Base-by-base conservation (phyloP, 192 early-diverging fungal species). In the Backusella sp. region DNA sequence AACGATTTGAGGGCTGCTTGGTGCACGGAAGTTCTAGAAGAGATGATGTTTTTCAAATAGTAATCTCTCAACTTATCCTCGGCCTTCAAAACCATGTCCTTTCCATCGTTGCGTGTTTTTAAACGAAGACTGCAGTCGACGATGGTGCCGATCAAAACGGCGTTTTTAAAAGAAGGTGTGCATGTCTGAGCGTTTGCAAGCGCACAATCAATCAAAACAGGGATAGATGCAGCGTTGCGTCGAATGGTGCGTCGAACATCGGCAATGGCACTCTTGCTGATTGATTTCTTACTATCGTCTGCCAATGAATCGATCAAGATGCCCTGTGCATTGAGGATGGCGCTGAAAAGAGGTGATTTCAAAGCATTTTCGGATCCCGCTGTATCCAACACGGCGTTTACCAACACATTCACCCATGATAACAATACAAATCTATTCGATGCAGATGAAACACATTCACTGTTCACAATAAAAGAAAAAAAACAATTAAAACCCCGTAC, bases 101-200 rank as follows among this genome's bases (percentile, higher is more conserved):
- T 69, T 65, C 82, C 84, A 32, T 76, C 71, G 12, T 74, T 56
- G 14, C 76, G 39, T 6, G 75, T 79, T 73, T 84, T 84, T 42
- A 91, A 70, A 26, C 84, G 88, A 72, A 88, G 73, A 28, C 90
- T 85, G 4, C 83, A 75, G 68, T 90, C 89, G 35, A 92, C 72
- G 21, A 91, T 79, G 23, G 86, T 91, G 36, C 92, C 91, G 21
- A 94, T 73, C 34, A 95, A 75, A 65, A 89, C 87, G 23, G 88
- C 81, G 72, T 86, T 86, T 19, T 73, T 80, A 62, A 83, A 86
- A 9, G 82, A 75, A 65, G 86, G 80, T 53, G 83, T 86, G 2
- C 77, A 77, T n/a, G 82, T 76, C 35, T 75, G 72, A n/a, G 82
- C 67, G 39, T 78, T 84, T 1, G 73, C 67, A 35, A 81, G 82